phyloP scores from a whole-genome alignment of 2,329 filamentous ascomycete genomes.

The Cladosporium cucumerinum region DNA sequence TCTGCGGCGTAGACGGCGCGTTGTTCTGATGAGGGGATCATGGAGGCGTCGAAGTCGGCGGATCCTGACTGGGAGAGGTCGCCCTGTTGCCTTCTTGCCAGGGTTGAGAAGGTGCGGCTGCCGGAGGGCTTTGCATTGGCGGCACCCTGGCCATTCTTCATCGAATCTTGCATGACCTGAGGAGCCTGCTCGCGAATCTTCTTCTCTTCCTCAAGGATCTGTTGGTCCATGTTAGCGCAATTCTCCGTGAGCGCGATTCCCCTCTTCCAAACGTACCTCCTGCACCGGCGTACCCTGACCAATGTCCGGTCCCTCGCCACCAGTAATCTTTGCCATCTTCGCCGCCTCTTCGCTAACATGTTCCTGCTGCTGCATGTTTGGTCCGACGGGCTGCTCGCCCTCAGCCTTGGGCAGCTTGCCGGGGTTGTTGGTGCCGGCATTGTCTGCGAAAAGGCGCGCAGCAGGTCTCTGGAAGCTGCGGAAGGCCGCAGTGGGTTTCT shows the following conservation, averaged over 20 bases:
- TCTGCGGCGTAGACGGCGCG: constrained; percentile 24
- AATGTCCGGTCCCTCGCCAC: constrained; percentile 58
- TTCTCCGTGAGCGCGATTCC: not conserved
- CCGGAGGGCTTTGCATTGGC: constrained; percentile 33
- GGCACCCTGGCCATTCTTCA: constrained; percentile 39
- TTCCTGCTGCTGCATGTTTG: constrained; percentile 53
- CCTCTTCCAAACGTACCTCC: constrained; percentile 50
- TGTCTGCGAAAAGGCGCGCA: constrained; percentile 13
- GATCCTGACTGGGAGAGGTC: constrained; percentile 8
- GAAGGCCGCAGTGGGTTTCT: constrained; percentile 6
- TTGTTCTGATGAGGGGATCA: constrained; percentile 29
- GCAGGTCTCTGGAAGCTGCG: constrained; percentile 12
- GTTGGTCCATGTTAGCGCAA: constrained; percentile 10
- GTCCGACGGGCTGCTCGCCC: constrained; percentile 38
- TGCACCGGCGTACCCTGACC: constrained; percentile 63
- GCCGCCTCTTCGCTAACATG: constrained; percentile 65
- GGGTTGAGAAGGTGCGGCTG: constrained; percentile 58
- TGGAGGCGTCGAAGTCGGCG: constrained; percentile 25
- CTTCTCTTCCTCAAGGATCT: constrained; percentile 64
- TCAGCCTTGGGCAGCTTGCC: constrained; percentile 21
- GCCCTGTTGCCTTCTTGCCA: constrained; percentile 28
- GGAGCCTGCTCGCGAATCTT: constrained; percentile 61
- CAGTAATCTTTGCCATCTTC: constrained; percentile 56
- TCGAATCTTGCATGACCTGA: constrained; percentile 62
- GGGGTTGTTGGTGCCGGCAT: constrained; percentile 15